Evolutionary conservation across 805 yeast species (phyloP).

Genomic region (Alloascoidea africana): DNA sequence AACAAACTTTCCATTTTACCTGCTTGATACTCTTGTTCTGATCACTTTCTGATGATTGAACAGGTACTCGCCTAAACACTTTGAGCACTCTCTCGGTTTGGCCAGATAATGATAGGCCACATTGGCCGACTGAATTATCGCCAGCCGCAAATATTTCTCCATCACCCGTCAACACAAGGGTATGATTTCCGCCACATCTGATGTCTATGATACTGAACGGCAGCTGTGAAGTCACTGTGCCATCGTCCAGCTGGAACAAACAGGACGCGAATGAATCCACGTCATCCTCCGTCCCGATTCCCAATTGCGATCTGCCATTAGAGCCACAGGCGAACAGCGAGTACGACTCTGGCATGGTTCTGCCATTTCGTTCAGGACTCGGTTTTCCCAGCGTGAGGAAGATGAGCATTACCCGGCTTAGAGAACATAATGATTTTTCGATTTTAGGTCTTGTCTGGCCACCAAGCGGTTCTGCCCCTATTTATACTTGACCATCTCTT

Average conservation of each 20-base stretch:
- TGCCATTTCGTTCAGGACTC: too few relatives aligned
- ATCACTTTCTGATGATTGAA: neutral
- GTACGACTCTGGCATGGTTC: too few relatives aligned
- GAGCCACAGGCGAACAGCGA: slow-evolving; percentile 65
- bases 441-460: too few relatives aligned
- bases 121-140: slow-evolving; percentile 38
- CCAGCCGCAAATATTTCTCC: slow-evolving; percentile 51
- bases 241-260: slow-evolving; percentile 4
- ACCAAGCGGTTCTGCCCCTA: too few relatives aligned
- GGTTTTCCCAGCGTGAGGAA: too few relatives aligned
- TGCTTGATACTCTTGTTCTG: neutral
- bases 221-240: slow-evolving; percentile 5
- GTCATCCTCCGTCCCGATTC: slow-evolving; percentile 41
- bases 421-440: too few relatives aligned
- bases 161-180: slow-evolving; percentile 36
- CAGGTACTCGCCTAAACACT: neutral
- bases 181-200: slow-evolving; percentile 81
- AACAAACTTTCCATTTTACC: slow-evolving; percentile 26
- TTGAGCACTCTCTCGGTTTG: neutral
- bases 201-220: slow-evolving; percentile 22
- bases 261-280: slow-evolving; percentile 15
- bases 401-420: too few relatives aligned
- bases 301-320: slow-evolving; percentile 69
- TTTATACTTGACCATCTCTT: too few relatives aligned
- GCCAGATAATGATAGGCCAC: slow-evolving; percentile 19